phyloP scores from a whole-genome alignment of 805 yeast genomes.

The Candida morakotiae region DNA sequence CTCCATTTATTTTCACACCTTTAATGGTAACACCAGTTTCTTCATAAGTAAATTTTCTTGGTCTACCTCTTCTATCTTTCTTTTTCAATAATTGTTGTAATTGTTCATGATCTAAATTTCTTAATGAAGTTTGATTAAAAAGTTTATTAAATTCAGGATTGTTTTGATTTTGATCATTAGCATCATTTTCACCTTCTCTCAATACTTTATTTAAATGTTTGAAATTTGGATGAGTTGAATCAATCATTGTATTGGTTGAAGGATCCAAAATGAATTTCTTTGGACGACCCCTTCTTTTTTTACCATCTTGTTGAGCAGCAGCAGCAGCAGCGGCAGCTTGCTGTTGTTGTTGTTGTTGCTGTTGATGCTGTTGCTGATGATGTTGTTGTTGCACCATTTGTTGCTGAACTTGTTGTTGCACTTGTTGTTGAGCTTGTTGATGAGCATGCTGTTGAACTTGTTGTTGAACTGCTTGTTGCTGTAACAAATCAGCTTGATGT shows the following conservation, averaged over 20 bases:
- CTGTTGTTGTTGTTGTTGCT: too few species aligned
- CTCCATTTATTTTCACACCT: constrained; percentile 39
- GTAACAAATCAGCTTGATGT: background rate
- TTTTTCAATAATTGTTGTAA: constrained; percentile 31
- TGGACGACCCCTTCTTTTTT: constrained; percentile 41
- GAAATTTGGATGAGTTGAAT: constrained; percentile 38
- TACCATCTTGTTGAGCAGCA: constrained; percentile 14
- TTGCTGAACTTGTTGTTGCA: constrained; percentile 10
- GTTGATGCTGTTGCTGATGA: too few species aligned
- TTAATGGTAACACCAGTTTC: constrained; percentile 41
- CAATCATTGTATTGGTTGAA: constrained; percentile 37
- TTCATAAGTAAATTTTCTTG: constrained; percentile 47
- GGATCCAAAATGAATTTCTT: constrained; percentile 38
- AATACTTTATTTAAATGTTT: constrained; percentile 31
- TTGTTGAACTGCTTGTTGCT: too few species aligned
- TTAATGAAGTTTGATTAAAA: constrained; percentile 24
- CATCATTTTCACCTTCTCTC: constrained; percentile 6
- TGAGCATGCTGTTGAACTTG: constrained; percentile 14
- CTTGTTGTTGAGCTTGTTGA: constrained; percentile 12
- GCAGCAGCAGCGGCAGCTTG: constrained; percentile 7
- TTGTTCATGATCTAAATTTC: constrained; percentile 28
- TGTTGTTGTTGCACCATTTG: too few species aligned
- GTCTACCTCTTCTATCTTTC: constrained; percentile 48
- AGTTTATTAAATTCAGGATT: constrained; percentile 13
- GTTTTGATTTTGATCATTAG: constrained; percentile 1